Percentiles rank a stretch among this genome's conserved stretches.
These are phyloP conservation scores for Acanthamoeba royreba DNA, from an alignment of 208 protist genomes.

Conservation along the genomic window DNA sequence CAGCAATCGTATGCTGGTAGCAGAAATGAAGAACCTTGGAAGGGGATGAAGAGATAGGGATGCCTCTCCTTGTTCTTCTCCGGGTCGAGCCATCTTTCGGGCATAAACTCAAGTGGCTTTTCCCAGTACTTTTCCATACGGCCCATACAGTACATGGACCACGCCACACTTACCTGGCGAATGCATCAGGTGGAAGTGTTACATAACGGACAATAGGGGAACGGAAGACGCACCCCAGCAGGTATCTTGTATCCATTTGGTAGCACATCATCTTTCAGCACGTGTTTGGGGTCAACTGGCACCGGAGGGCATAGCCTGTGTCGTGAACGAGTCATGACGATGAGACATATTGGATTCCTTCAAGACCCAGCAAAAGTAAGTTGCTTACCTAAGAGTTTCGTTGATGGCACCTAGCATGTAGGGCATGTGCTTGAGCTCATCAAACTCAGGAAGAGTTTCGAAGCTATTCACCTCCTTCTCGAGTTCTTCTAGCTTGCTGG, in stretches of 20 bases:
- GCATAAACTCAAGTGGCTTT: not conserved
- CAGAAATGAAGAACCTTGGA: not conserved
- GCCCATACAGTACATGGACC: conserved; percentile 10
- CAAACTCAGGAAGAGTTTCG: not conserved
- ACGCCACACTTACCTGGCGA: not conserved
- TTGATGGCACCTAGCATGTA: not conserved
- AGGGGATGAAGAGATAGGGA: conserved; percentile 4
- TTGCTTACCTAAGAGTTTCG: not conserved
- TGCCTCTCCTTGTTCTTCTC: conserved; percentile 33
- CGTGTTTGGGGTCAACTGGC: not conserved
- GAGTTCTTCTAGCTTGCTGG: not conserved
- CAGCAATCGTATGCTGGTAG: not conserved
- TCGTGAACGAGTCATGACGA: not conserved
- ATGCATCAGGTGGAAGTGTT: not conserved
- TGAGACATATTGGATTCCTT: not conserved
- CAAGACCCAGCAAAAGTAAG: not conserved
- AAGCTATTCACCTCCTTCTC: not conserved
- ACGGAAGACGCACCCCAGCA: not conserved
- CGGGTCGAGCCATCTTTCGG: conserved; percentile 6
- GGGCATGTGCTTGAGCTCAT: not conserved
- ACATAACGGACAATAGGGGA: not conserved
- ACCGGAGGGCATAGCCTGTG: not conserved
- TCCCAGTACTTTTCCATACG: conserved; percentile 35
- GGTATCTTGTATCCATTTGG: not conserved
- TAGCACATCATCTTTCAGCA: not conserved